phyloP scores from a whole-genome alignment of 345 rosid genomes.

The Orychophragmus violaceus region DNA sequence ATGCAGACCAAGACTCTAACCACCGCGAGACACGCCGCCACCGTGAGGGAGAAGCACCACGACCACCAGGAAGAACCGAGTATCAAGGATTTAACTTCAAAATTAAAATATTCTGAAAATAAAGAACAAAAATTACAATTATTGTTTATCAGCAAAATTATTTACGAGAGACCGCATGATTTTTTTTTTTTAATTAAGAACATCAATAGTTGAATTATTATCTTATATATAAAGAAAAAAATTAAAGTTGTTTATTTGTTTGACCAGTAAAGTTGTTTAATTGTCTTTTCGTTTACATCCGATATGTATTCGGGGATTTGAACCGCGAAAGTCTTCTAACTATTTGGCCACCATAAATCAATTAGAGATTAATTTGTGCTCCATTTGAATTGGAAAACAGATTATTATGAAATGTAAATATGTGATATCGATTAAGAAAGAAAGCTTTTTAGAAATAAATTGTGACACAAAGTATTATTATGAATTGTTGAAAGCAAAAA shows the following conservation, averaged over 20 bases:
- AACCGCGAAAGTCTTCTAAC: neutral
- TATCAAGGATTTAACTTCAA: too few relatives aligned
- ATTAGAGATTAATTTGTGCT: neutral
- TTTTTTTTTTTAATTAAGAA: neutral
- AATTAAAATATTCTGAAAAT: neutral
- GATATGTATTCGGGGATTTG: neutral
- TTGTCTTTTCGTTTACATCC: neutral
- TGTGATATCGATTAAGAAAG: neutral
- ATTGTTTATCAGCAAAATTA: neutral
- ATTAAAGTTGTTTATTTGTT: too few relatives aligned
- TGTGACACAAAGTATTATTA: neutral
- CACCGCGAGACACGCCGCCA: too few relatives aligned
- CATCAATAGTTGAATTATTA: neutral
- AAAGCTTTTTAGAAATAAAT: neutral
- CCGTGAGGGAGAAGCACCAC: too few relatives aligned
- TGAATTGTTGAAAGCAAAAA: neutral
- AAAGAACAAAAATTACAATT: neutral
- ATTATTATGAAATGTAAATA: neutral
- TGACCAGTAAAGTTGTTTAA: neutral
- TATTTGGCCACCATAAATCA: neutral
- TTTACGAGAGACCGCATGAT: neutral
- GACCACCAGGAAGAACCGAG: too few relatives aligned
- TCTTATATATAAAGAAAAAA: neutral
- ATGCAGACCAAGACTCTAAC: too few relatives aligned
- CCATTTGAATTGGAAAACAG: neutral